phyloP scores from a whole-genome alignment of 177 flowering plant species.

The Telopea speciosissima region DNA sequence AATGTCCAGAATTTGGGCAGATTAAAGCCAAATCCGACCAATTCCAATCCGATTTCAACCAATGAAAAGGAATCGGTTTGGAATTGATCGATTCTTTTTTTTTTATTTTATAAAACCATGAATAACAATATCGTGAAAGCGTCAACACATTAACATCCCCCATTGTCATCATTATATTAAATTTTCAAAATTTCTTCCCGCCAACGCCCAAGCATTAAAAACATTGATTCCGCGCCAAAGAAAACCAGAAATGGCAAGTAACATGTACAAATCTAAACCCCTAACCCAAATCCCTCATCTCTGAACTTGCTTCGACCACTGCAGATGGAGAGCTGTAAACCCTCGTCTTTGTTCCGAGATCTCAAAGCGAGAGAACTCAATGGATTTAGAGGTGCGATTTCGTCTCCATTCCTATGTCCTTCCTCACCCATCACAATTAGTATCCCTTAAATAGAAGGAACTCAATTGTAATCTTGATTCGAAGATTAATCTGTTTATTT shows the following conservation, averaged over 20 bases:
- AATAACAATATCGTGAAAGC: no score
- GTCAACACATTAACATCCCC: no score
- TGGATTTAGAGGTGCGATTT: slow-evolving; percentile 62
- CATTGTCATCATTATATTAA: no score
- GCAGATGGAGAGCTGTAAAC: slow-evolving; percentile 33
- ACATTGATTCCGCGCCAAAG: not conserved
- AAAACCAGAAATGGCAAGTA: not conserved
- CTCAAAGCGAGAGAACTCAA: slow-evolving; percentile 71
- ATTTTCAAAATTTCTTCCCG: slow-evolving; percentile 4
- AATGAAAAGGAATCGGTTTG: no score
- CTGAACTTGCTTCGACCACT: not conserved
- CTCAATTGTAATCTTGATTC: not conserved
- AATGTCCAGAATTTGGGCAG: no score
- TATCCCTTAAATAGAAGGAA: not conserved
- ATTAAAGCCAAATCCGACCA: no score
- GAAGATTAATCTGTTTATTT: not conserved
- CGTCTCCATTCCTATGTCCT: slow-evolving; percentile 3
- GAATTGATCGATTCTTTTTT: no score
- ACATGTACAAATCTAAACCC: not conserved
- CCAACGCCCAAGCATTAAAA: not conserved
- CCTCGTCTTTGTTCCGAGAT: slow-evolving; percentile 47
- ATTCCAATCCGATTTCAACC: no score
- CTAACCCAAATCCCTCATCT: slow-evolving; percentile 2
- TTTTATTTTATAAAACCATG: no score
- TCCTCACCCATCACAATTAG: no score